phyloP scores from a whole-genome alignment of 139 green algal genomes.

The Parachlorella kessleri region DNA sequence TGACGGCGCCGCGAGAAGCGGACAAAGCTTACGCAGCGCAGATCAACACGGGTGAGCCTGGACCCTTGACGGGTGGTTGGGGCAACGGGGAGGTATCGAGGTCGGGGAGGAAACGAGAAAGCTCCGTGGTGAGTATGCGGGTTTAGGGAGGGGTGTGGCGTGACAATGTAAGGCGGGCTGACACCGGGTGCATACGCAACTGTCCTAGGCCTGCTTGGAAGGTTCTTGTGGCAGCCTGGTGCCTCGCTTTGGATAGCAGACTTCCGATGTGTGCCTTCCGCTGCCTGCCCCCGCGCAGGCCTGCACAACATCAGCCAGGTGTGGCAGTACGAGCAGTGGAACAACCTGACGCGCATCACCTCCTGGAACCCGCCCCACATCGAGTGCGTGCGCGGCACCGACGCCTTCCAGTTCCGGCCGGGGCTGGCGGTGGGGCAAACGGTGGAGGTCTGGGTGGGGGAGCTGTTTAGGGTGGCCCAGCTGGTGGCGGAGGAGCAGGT shows the following conservation, averaged over 20 bases:
- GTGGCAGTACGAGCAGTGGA: slow-evolving; percentile 36
- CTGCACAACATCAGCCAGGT: slow-evolving; percentile 16
- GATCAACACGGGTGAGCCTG: slow-evolving; percentile 12
- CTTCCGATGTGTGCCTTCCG: no score
- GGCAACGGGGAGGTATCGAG: no score
- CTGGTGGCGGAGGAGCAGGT: slow-evolving; percentile 7
- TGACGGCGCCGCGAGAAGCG: slow-evolving; percentile 18
- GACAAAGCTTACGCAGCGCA: background rate
- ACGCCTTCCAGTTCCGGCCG: slow-evolving; percentile 46
- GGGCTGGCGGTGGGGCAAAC: slow-evolving; percentile 26
- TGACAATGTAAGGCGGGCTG: no score
- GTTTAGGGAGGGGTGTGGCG: no score
- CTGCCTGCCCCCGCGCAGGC: slow-evolving; percentile 9
- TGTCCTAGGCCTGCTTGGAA: no score
- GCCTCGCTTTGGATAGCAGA: no score
- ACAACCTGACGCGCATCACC: slow-evolving; percentile 24
- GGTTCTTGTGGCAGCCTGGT: no score
- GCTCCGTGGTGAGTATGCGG: no score
- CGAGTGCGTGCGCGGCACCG: slow-evolving; percentile 40
- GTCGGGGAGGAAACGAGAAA: no score
- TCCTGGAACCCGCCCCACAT: slow-evolving; percentile 35
- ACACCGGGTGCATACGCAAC: no score
- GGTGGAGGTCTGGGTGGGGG: slow-evolving; percentile 41
- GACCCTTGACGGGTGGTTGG: no score
- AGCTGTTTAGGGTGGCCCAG: slow-evolving; percentile 20